phyloP scores from a whole-genome alignment of 139 green algal genomes.

The Chlamydomonas sphaeroides region DNA sequence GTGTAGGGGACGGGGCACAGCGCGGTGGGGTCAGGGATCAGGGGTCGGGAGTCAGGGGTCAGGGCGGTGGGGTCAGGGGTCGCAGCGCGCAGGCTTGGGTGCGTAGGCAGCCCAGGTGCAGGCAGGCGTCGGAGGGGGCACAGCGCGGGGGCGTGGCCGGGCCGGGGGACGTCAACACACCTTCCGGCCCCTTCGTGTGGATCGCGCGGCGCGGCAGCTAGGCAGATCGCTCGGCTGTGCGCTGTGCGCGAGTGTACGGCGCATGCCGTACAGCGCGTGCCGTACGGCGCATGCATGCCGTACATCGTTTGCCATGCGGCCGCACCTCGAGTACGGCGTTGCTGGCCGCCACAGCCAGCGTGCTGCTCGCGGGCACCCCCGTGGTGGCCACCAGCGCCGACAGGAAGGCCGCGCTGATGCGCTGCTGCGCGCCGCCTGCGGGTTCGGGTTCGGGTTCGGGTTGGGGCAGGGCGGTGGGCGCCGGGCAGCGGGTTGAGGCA shows the following conservation, averaged over 20 bases:
- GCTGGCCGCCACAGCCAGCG: slow-evolving; percentile 25
- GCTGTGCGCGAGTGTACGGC: neutral
- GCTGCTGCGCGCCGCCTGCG: slow-evolving; percentile 7
- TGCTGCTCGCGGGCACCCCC: slow-evolving; percentile 9
- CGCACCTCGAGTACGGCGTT: slow-evolving; percentile 29
- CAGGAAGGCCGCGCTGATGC: slow-evolving; percentile 32
- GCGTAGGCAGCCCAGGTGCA: no score
- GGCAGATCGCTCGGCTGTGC: neutral
- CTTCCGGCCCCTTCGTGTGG: neutral
- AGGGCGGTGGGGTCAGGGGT: neutral
- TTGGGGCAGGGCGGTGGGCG: no score
- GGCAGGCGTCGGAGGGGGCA: no score
- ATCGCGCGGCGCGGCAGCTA: slow-evolving; percentile 31
- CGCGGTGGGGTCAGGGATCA: no score
- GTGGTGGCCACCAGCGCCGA: slow-evolving; percentile 47
- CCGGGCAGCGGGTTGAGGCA: no score
- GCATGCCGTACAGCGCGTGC: neutral
- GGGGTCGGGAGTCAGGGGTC: neutral
- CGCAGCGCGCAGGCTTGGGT: neutral
- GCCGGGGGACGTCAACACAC: no score
- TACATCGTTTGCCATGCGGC: no score
- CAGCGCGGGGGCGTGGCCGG: no score
- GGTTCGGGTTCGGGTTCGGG: no score
- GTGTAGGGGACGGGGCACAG: neutral
- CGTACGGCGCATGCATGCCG: neutral